These are phyloP conservation scores for Pseudogymnoascus pannorum DNA, from an alignment of 2,329 filamentous ascomycete species.

Conservation along the genomic window DNA sequence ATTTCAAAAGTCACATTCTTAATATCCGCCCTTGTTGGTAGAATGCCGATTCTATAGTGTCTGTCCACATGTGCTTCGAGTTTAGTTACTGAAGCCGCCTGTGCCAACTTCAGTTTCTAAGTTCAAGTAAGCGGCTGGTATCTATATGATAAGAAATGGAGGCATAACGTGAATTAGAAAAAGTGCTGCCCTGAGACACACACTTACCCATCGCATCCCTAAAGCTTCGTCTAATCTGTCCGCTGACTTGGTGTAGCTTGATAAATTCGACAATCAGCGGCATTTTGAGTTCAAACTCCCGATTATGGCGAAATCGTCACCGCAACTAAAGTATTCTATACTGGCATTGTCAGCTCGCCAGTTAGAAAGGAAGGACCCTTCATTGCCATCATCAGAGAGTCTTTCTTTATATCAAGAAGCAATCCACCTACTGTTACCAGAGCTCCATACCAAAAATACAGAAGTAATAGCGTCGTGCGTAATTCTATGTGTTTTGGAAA, in stretches of 20 bases:
- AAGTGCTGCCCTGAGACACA: too few species aligned
- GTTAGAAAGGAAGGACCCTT: constrained; percentile 38
- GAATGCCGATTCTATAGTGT: too few species aligned
- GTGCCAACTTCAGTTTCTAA: too few species aligned
- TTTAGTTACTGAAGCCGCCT: too few species aligned
- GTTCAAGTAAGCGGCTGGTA: too few species aligned
- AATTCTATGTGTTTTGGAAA: constrained; percentile 47
- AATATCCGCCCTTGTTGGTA: too few species aligned
- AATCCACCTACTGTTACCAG: constrained; percentile 41
- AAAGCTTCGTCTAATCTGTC: neutral
- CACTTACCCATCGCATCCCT: too few species aligned
- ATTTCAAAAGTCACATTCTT: too few species aligned
- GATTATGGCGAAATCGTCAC: constrained; percentile 37
- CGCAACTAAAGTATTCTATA: constrained; percentile 41
- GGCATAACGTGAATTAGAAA: too few species aligned
- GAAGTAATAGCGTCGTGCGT: constrained; percentile 46
- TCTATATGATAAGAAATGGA: too few species aligned
- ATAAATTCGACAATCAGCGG: constrained; percentile 44
- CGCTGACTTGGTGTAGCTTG: constrained; percentile 31
- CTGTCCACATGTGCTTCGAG: too few species aligned
- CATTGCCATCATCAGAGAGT: constrained; percentile 36
- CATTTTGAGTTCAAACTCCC: constrained; percentile 43
- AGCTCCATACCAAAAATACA: constrained; percentile 40
- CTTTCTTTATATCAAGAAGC: constrained; percentile 44
- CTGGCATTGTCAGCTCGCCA: constrained; percentile 45